Conservation (phyloP, 2,329 filamentous ascomycete species). For the Aspergillaceae sp. region DNA sequence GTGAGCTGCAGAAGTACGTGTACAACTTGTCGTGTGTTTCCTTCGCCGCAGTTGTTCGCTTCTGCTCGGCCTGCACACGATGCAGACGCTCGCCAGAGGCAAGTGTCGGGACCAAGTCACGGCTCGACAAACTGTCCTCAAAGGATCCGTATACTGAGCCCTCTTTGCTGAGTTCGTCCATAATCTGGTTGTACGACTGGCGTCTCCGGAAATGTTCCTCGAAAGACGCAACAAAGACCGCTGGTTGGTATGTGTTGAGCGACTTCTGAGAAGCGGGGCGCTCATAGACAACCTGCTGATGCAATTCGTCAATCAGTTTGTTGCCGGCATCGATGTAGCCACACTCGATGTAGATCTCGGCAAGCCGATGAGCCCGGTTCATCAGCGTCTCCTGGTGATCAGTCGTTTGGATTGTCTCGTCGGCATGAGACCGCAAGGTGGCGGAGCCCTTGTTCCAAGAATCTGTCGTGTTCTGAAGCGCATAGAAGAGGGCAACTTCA, state of each 20-base stretch:
- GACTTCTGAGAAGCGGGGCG: slow-evolving; percentile 24
- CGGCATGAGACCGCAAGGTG: slow-evolving; percentile 34
- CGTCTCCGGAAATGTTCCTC: slow-evolving; percentile 35
- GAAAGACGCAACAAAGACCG: slow-evolving; percentile 40
- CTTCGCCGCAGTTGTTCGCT: slow-evolving; percentile 20
- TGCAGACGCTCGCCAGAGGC: slow-evolving; percentile 23
- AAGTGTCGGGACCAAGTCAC: slow-evolving; percentile 27
- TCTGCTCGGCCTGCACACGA: slow-evolving; percentile 23
- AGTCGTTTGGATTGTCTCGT: slow-evolving; percentile 34
- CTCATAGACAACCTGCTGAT: slow-evolving; percentile 42
- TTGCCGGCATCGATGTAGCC: slow-evolving; percentile 35
- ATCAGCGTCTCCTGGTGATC: slow-evolving; percentile 38
- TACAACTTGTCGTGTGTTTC: slow-evolving; percentile 27
- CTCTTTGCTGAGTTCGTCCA: slow-evolving; percentile 38
- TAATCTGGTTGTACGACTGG: slow-evolving; percentile 30
- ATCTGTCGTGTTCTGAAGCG: slow-evolving; percentile 32
- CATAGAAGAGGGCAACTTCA: slow-evolving; percentile 38
- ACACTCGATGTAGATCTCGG: slow-evolving; percentile 38
- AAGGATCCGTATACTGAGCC: slow-evolving; percentile 35
- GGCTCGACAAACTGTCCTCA: slow-evolving; percentile 22
- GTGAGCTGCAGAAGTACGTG: slow-evolving; percentile 28
- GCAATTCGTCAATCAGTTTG: slow-evolving; percentile 40
- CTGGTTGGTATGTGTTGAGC: slow-evolving; percentile 28
- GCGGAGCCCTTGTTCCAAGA: slow-evolving; percentile 30
- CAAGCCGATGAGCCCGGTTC: slow-evolving; percentile 40